These are phyloP conservation scores for Leucosporidium scottii DNA, from an alignment of 768 basidiomycete genomes.

Conservation along the genomic window DNA sequence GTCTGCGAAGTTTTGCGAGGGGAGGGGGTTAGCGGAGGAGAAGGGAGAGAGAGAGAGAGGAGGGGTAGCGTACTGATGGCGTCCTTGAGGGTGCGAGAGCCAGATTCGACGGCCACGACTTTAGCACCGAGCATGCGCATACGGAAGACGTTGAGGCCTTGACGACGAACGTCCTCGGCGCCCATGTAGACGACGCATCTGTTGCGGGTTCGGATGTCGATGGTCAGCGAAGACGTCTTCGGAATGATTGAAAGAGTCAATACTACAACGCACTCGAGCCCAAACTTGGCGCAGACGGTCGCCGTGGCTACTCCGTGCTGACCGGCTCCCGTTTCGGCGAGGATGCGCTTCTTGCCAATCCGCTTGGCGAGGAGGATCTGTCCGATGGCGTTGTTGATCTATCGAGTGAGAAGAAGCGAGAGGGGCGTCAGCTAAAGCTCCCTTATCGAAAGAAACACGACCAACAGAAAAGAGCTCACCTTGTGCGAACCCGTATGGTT, in stretches of 20 bases:
- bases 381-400: conserved; percentile 95
- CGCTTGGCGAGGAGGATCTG: conserved; percentile 90
- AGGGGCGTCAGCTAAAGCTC: neutral
- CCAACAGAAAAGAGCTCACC: conserved; percentile 7
- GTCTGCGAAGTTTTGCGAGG: conserved; percentile 41
- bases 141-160: conserved; percentile 94
- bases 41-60: neutral
- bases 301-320: conserved; percentile 99
- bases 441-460: neutral
- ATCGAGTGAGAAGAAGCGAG: too few species aligned
- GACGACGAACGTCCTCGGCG: conserved; percentile 88
- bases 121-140: conserved; percentile 96
- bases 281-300: conserved; percentile 94
- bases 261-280: conserved; percentile 58
- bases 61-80: conserved; percentile 58
- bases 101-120: conserved; percentile 88
- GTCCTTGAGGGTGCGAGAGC: conserved; percentile 91
- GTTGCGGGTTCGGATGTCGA: too few species aligned
- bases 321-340: conserved; percentile 97
- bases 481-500: conserved; percentile 99
- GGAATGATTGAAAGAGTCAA: too few species aligned
- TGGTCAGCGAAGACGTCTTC: too few species aligned
- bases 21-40: neutral
- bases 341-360: conserved; percentile 91
- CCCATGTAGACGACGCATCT: conserved; percentile 93